These are phyloP conservation scores for Vicia villosa DNA, from an alignment of 306 rosid species.

Conservation along the genomic window DNA sequence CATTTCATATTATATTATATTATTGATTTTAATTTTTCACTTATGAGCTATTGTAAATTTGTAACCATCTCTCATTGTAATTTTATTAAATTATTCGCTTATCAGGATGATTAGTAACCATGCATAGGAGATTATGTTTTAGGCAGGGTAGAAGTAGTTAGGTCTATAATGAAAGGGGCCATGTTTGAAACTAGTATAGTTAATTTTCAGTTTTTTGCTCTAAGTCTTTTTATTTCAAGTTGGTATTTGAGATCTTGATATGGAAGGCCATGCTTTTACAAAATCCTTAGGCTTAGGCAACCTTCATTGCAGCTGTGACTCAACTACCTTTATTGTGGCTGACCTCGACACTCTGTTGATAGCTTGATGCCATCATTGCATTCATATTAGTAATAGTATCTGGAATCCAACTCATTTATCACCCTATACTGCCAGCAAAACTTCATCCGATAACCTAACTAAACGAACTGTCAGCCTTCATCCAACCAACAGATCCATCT, in stretches of 20 bases:
- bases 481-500: not conserved
- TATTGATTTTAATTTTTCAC: not conserved
- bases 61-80: not conserved
- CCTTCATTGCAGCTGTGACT: not conserved
- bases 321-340: not conserved
- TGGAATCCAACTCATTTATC: not conserved
- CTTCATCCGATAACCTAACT: not conserved
- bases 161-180: not conserved
- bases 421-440: not conserved
- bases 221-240: not conserved
- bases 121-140: not conserved
- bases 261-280: not conserved
- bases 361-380: not conserved
- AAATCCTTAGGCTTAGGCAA: not conserved
- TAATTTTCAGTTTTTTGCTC: conserved; percentile 4
- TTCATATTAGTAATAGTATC: not conserved
- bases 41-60: not conserved
- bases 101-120: not conserved
- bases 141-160: conserved; percentile 3
- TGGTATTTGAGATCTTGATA: not conserved
- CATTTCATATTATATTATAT: not conserved
- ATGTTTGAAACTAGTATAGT: not conserved
- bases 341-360: not conserved
- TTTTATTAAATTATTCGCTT: not conserved
- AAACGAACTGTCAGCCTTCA: not conserved